Conservation (phyloP, 495 filamentous ascomycete species). For the Penicilliopsis zonata region DNA sequence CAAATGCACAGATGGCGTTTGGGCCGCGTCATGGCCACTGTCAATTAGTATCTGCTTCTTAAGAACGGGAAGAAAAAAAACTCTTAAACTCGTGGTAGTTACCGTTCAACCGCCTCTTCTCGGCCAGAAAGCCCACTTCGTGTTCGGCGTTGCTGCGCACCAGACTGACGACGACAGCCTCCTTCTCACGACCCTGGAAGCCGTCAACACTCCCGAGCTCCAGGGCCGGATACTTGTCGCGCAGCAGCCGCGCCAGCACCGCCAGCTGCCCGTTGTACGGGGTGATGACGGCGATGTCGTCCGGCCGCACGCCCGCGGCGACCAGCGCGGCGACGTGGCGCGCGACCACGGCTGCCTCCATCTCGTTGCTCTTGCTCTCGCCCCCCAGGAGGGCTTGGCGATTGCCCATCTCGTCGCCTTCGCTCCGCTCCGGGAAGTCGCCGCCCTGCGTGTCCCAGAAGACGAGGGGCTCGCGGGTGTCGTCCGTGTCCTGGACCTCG, state of each 20-base stretch:
- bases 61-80: not conserved
- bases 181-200: conserved; percentile 96
- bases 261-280: conserved; percentile 93
- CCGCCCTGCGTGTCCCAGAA: conserved; percentile 97
- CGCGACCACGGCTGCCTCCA: conserved; percentile 73
- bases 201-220: conserved; percentile 93
- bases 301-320: conserved; percentile 61
- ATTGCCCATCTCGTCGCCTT: conserved; percentile 37
- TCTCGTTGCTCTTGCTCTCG: conserved; percentile 92
- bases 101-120: conserved; percentile 89
- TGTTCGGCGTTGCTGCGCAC: conserved; percentile 79
- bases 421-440: conserved; percentile 59
- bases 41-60: conserved; percentile 1
- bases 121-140: conserved; percentile 90
- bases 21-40: conserved; percentile 91
- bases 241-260: conserved; percentile 59
- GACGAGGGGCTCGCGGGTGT: conserved; percentile 76
- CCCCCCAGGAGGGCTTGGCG: conserved; percentile 46
- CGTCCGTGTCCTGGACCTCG: conserved; percentile 67
- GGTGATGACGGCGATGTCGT: conserved; percentile 87
- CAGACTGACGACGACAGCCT: conserved; percentile 81
- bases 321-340: conserved; percentile 64
- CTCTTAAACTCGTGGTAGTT: conserved; percentile 6
- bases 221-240: conserved; percentile 68
- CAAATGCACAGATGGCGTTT: conserved; percentile 83